Evolutionary conservation across 805 yeast genomes (phyloP), one percentile per base, ranked within the genome.

Genomic region (Yamadazyma tumulicola): DNA sequence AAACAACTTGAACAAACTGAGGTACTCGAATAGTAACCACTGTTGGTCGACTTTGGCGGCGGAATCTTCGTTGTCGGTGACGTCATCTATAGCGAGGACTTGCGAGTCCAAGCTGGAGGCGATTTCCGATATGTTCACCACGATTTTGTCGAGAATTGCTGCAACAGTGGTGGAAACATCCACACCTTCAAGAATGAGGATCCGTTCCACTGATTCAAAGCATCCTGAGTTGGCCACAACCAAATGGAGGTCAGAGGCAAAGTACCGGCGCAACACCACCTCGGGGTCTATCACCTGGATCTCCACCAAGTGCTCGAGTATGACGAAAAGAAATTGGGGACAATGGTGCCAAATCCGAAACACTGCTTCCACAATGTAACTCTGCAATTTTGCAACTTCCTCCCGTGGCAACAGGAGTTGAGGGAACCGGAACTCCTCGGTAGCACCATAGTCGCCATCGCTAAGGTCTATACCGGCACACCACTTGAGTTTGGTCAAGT

Each of bases 331-430:
- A 22, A 65, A 69, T 42, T 67, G 73, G 1, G 73, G 72, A 43
- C 65, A 72, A 43, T 65, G 68, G 20, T 57, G 43, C 73, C 73
- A 67, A 30, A 67, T 54, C 38, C 73, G 49, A 46, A 65, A 55
- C 9, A 67, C 57, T 6, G 68, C 47, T 20, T 65, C 69, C 16
- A 67, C 55, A 13, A 65, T 57, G 57, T 63, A 59, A 16, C 44
- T 40, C 9, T 22, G 26, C 7, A 17, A 12, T 10, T 12, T 14
- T 3, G 14, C 31, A 17, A 15, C 31, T 16, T 25, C 31, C 9
- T 6, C 7, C n/a, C n/a, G n/a, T n/a, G n/a, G n/a, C n/a, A 24
- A 7, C 6, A 6, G 8, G 11, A 20, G 23, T 3, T 46, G 47
- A 0, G 63, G 61, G 44, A 64, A 65, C 27, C 48, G 43, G 35